These are phyloP conservation scores for Teratosphaeria epicoccoides DNA, from an alignment of 2,329 filamentous ascomycete species.

Conservation along the genomic window DNA sequence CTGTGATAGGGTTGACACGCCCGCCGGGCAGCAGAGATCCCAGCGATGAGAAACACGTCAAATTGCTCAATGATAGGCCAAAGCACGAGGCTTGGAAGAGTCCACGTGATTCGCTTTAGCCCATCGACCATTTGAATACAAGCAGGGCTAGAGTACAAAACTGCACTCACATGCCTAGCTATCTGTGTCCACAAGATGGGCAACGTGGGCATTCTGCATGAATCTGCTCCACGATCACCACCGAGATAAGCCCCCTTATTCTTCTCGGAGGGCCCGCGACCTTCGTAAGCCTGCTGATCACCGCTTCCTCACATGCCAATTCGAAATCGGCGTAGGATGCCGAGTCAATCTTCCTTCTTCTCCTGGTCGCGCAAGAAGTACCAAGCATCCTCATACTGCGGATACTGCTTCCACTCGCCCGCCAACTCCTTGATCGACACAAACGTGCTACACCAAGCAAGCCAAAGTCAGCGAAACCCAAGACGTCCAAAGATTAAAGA, in stretches of 20 bases:
- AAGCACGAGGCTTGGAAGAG: too few relatives aligned
- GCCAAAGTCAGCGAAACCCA: neutral
- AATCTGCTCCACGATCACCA: neutral
- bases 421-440: conserved; percentile 24
- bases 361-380: conserved; percentile 25
- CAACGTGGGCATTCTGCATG: neutral
- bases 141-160: neutral
- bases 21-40: neutral
- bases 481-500: neutral
- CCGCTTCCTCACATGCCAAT: conserved; percentile 2
- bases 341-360: conserved; percentile 13
- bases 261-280: neutral
- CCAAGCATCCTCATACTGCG: conserved; percentile 22
- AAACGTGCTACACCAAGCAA: conserved; percentile 16
- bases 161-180: neutral
- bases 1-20: too few relatives aligned
- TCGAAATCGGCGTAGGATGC: conserved; percentile 2
- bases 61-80: too few relatives aligned
- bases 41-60: neutral
- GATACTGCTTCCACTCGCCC: conserved; percentile 27
- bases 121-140: neutral
- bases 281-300: neutral
- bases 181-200: neutral
- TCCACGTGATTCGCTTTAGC: neutral
- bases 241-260: neutral